Evolutionary conservation across 2,329 filamentous ascomycete species (phyloP), one percentile per base, ranked within the genome.

Genomic region (Furcasterigmium furcatum): DNA sequence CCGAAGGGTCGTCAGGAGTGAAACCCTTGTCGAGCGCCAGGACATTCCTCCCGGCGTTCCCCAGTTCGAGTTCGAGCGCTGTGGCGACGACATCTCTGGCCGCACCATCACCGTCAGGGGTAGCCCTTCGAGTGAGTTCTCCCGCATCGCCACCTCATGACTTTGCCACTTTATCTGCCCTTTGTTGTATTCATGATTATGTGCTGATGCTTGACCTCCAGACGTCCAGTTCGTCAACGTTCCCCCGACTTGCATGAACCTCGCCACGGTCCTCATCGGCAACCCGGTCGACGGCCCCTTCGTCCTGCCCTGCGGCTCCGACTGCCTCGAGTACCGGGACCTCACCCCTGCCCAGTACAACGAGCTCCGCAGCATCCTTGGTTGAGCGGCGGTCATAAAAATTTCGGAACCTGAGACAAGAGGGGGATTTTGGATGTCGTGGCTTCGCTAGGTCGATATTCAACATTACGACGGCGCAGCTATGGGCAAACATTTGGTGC

Each of bases 321-420:
- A 41, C 16, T 56, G 54, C 36, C 45, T 56, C 14, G 20, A 38
- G 9, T 55, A 56, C 38, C 41, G 43, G 10, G 38, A 35, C 4
- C 30, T 56, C 16, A 49, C 41, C 22, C 49, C 51, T 12, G 46
- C 45, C 12, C 22, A 54, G 20, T 46, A 62, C 52, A 57, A 73
- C 56, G 46, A 66, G 10, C 35, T 38, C 12, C 10, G 18, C 35
- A 18, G 5, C 6, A 38, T 12, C 20, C 48, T 27, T n/a, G n/a
- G n/a, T n/a, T n/a, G n/a, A n/a, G n/a, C n/a, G n/a, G n/a, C n/a
- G n/a, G n/a, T n/a, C n/a, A n/a, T n/a, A n/a, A n/a, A n/a, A n/a
- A n/a, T n/a, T n/a, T n/a, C n/a, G n/a, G n/a, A n/a, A n/a, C n/a
- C n/a, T n/a, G n/a, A n/a, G n/a, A n/a, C n/a, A n/a, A n/a, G n/a